Percentiles rank a stretch among this genome's conserved stretches.
These are phyloP conservation scores for Bipolaris bicolor DNA, from an alignment of 2,329 filamentous ascomycete species.

Conservation along the genomic window DNA sequence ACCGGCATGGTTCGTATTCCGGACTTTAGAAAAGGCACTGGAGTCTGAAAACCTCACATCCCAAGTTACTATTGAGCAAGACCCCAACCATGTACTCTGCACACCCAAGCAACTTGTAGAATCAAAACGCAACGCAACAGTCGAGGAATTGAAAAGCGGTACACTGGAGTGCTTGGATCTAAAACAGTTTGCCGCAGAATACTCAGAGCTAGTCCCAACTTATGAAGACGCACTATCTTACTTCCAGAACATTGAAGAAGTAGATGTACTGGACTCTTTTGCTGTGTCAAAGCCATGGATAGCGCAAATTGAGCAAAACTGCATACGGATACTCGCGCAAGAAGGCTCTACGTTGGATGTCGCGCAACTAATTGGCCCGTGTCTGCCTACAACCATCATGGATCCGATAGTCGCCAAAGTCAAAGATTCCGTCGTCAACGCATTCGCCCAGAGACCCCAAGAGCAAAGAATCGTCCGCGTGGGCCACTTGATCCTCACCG, in stretches of 20 bases:
- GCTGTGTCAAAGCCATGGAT: constrained; percentile 37
- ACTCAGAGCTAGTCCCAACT: constrained; percentile 23
- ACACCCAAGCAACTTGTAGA: constrained; percentile 31
- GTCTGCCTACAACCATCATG: constrained; percentile 20
- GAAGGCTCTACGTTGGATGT: constrained; percentile 29
- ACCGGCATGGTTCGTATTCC: constrained; percentile 33
- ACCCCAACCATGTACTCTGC: constrained; percentile 21
- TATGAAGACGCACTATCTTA: constrained; percentile 22
- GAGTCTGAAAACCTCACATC: constrained; percentile 12
- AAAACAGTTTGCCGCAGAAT: constrained; percentile 22
- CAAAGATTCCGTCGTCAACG: constrained; percentile 19
- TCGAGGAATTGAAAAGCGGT: constrained; percentile 29
- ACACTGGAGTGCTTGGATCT: constrained; percentile 31
- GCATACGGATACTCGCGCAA: constrained; percentile 19
- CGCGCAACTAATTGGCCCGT: constrained; percentile 13
- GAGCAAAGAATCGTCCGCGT: constrained; percentile 14
- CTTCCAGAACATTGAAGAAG: constrained; percentile 15
- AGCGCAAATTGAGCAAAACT: constrained; percentile 21
- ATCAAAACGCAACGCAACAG: constrained; percentile 23
- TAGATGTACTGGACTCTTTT: constrained; percentile 22
- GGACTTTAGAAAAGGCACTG: constrained; percentile 18
- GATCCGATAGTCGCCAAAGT: constrained; percentile 15
- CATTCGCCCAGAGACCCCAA: constrained; percentile 4
- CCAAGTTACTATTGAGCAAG: constrained; percentile 24
- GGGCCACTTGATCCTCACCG: constrained; percentile 29